Evolutionary conservation across 805 yeast genomes (phyloP).

Genomic region (Pichia nakasei): DNA sequence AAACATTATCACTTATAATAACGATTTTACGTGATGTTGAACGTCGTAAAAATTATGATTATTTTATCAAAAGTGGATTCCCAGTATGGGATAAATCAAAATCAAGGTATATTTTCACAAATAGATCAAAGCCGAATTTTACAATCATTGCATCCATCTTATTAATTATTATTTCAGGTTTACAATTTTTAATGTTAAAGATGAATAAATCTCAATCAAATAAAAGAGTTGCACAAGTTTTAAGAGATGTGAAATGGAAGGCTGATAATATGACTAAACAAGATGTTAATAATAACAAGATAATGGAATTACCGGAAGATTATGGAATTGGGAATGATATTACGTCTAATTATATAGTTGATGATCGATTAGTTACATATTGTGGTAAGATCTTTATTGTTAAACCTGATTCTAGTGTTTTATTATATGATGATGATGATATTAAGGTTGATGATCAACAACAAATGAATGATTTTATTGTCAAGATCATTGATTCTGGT

Average conservation of each 20-base stretch:
- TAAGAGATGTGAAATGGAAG: conserved; percentile 14
- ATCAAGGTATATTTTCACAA: conserved; percentile 7
- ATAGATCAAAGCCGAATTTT: conserved; percentile 11
- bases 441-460: conserved; percentile 7
- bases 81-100: conserved; percentile 52
- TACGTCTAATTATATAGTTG: conserved; percentile 5
- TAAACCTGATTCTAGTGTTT: conserved; percentile 13
- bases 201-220: conserved; percentile 9
- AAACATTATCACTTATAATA: conserved; percentile 68
- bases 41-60: conserved; percentile 70
- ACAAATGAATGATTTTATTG: conserved; percentile 7
- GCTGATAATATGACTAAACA: conserved; percentile 11
- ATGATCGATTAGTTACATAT: conserved; percentile 13
- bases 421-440: conserved; percentile 6
- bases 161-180: conserved; percentile 2
- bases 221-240: conserved; percentile 12
- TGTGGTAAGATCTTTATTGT: conserved; percentile 15
- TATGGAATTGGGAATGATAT: not conserved
- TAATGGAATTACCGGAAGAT: conserved; percentile 12
- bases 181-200: conserved; percentile 10
- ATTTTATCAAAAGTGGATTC: conserved; percentile 73
- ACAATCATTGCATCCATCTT: conserved; percentile 5
- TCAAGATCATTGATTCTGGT: conserved; percentile 9
- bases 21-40: conserved; percentile 55
- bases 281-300: conserved; percentile 4